Base-by-base conservation (phyloP, 495 filamentous ascomycete species). In the Hyaloscypha variabilis region DNA sequence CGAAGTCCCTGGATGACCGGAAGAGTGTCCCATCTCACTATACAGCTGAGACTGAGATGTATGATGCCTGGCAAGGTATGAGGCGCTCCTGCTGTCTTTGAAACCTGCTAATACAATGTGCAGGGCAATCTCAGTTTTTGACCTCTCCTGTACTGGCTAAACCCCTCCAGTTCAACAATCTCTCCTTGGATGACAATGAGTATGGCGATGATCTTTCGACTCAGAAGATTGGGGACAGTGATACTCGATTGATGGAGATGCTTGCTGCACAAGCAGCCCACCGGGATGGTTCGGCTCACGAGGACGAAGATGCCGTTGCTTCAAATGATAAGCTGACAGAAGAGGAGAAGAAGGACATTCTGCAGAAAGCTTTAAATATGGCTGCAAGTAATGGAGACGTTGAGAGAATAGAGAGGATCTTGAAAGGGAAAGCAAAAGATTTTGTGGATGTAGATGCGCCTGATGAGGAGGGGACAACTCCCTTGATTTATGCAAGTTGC, bases 61-160 rank as follows among this genome's bases (percentile, higher is more conserved):
- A 98, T 75, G 95, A 99, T 84, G 96, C 91, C 64, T 99, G 95
- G 95, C 93, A 97, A 89, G 94, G 94, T 97, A 75, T 36, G 80
- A 49, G 3, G 6, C 14, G 53, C 21, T 26, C 59, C 73, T 58
- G 53, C 61, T 50, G 6, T 49, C 34, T 55, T 58, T 17, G 50
- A 67, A 60, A 46, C 39, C 23, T 28, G 61, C 67, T 72, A 36
- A 72, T 28, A 29, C 6, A 34, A 31, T 39, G n/a, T 46, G 60
- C 72, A 98, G 94, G 95, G 57, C 92, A 97, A 84, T 96, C 94
- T 17, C 92, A 97, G 78, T 96, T 94, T 79, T 81, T 98, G 23
- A 94, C 91, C 1, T 88, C 88, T 26, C 94, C 95, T 23, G 85
- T 94, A 42, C 84, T 91, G 23, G 89, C 94, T 31, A 92, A 91